phyloP scores from a whole-genome alignment of 371 early-diverging fungal genomes.

The Circinella minor region DNA sequence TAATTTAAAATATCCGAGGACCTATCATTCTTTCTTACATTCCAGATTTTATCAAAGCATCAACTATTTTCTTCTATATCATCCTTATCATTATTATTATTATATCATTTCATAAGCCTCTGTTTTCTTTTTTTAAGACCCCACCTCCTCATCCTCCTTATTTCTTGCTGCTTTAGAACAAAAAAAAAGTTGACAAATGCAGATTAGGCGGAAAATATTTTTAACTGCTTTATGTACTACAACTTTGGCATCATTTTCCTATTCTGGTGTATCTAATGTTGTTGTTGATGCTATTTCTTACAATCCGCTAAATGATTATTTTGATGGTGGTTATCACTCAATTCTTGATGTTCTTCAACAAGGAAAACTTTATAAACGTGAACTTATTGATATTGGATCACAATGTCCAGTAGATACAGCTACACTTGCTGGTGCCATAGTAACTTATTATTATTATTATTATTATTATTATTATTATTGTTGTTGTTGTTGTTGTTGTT shows the following conservation, averaged over 20 bases:
- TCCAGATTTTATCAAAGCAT: no score
- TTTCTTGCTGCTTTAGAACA: neutral
- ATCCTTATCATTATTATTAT: no score
- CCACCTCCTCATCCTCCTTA: neutral
- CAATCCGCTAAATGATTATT: neutral
- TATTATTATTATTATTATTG: no score
- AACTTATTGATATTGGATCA: neutral
- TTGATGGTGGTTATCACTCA: neutral
- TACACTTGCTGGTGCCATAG: constrained; percentile 2
- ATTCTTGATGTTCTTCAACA: neutral
- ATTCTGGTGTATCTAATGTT: neutral
- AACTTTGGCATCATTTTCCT: neutral
- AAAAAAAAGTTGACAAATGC: neutral
- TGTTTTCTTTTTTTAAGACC: no score
- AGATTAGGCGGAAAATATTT: neutral
- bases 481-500: no score
- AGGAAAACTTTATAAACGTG: neutral
- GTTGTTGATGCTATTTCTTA: neutral
- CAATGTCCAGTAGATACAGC: neutral
- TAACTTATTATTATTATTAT: neutral
- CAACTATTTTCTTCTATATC: no score
- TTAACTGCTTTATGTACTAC: neutral
- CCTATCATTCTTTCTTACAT: no score
- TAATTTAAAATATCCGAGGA: no score
- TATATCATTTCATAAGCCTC: no score